A percentile compares a stretch with the other conserved stretches of the same genome.
Conservation (phyloP, 305 asterid species). For the Fraxinus sp. region DNA sequence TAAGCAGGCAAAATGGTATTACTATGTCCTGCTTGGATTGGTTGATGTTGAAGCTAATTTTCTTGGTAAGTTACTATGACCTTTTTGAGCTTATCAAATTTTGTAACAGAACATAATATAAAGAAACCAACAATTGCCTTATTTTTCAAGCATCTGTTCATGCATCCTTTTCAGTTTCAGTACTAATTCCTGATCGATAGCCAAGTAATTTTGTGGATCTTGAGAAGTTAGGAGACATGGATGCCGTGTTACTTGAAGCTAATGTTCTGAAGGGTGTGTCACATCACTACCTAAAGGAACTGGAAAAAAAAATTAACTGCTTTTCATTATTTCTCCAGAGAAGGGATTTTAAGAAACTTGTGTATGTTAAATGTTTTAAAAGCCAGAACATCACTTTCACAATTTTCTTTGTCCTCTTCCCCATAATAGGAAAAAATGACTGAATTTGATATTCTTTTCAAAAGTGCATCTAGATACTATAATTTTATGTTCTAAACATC, state of each 20-base stretch:
- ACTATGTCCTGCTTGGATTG: constrained; percentile 75
- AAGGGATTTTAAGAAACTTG: background rate
- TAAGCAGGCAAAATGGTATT: constrained; percentile 91
- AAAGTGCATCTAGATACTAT: background rate
- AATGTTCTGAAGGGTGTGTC: constrained; percentile 11
- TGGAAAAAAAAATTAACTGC: background rate
- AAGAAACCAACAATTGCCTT: constrained; percentile 5
- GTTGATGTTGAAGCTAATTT: constrained; percentile 97
- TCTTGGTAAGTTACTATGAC: constrained; percentile 60
- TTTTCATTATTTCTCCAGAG: background rate
- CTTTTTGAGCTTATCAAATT: constrained; percentile 6
- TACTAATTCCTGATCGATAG: constrained; percentile 3
- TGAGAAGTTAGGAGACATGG: constrained; percentile 13
- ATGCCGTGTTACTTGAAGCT: constrained; percentile 15
- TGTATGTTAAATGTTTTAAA: background rate
- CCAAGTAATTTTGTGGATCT: background rate
- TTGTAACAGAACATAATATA: background rate
- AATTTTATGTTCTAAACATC: background rate
- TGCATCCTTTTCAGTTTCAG: constrained; percentile 11
- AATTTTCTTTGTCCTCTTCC: background rate
- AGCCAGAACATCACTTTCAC: background rate
- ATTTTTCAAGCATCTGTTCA: constrained; percentile 2
- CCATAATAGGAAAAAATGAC: background rate
- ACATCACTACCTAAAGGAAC: constrained; percentile 7
- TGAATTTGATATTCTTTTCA: background rate